Evolutionary conservation across 495 filamentous ascomycete species (phyloP).

Genomic region (Penicillium chermesinum): DNA sequence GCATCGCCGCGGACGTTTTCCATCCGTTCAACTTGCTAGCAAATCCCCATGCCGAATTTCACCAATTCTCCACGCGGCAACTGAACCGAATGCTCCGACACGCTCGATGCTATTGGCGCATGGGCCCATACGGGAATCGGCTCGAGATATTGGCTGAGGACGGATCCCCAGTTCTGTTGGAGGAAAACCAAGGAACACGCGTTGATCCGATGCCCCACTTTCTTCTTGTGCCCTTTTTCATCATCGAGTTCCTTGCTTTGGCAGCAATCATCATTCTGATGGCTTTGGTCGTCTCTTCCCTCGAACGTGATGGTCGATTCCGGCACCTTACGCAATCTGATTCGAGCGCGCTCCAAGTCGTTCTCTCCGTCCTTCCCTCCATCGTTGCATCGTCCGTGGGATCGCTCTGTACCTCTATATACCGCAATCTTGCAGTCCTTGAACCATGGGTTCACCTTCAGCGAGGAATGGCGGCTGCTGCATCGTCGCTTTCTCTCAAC

Average conservation of each 20-base stretch:
- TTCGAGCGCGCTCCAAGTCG: conserved; percentile 34
- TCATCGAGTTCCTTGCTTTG: conserved; percentile 34
- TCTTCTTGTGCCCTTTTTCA: conserved; percentile 36
- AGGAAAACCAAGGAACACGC: conserved; percentile 20
- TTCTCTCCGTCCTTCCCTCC: conserved; percentile 36
- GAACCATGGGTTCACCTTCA: conserved; percentile 45
- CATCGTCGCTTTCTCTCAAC: conserved; percentile 32
- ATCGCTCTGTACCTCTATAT: conserved; percentile 36
- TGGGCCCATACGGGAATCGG: conserved; percentile 25
- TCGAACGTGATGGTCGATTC: conserved; percentile 31
- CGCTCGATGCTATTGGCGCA: conserved; percentile 32
- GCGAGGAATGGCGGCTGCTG: conserved; percentile 29
- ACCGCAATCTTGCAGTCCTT: conserved; percentile 37
- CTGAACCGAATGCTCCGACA: conserved; percentile 31
- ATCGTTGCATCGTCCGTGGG: conserved; percentile 35
- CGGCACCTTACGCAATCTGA: conserved; percentile 33
- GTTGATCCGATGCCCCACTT: conserved; percentile 39
- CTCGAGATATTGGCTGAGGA: conserved; percentile 35
- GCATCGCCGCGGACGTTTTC: conserved; percentile 35
- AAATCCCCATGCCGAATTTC: conserved; percentile 27
- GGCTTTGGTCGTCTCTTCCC: conserved; percentile 27
- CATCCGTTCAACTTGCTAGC: conserved; percentile 29
- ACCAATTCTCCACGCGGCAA: conserved; percentile 37
- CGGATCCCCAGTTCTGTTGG: conserved; percentile 26
- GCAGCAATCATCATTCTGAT: conserved; percentile 34